Base-by-base conservation (phyloP, 108 stramenopile genomes). In the Cyclotella atomus region DNA sequence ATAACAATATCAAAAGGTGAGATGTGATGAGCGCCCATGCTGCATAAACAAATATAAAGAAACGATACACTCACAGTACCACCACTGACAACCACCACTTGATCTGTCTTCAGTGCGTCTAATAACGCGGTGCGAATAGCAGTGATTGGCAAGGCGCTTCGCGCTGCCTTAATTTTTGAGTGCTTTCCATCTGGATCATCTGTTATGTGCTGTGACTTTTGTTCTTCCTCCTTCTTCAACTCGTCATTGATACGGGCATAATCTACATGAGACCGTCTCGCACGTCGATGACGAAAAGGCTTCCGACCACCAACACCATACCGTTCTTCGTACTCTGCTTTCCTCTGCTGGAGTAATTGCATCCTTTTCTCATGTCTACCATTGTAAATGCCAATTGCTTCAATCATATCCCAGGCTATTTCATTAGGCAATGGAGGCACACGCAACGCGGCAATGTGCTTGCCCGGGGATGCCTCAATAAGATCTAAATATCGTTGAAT, bases 11-110 rank as follows among this genome's bases (percentile, higher is more conserved):
- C n/a, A n/a, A n/a, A n/a, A n/a, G n/a, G n/a, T n/a, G n/a, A n/a
- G n/a, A n/a, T n/a, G n/a, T n/a, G n/a, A n/a, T n/a, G n/a, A n/a
- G n/a, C n/a, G n/a, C n/a, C n/a, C n/a, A n/a, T n/a, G n/a, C n/a
- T n/a, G n/a, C n/a, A n/a, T n/a, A n/a, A n/a, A n/a, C n/a, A n/a
- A n/a, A n/a, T n/a, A n/a, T n/a, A n/a, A n/a, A n/a, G n/a, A n/a
- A n/a, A n/a, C n/a, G n/a, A n/a, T n/a, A n/a, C n/a, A n/a, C n/a
- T 69, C 9, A 97, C 98, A 10, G 98, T 99, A 54, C 97, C 98
- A 23, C 98, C 98, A 68, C 95, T 91, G 8, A 98, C 97, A 2
- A 98, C 93, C 43, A 98, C 72, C 1, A 97, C 87, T 65, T 94
- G 96, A 59, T 97, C 88, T 21, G 79, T 46, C 1, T 57, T 33